Percentiles rank a stretch among this genome's conserved stretches.
Conservation (phyloP, 164 flowering plant genomes). For the Sedum album region DNA sequence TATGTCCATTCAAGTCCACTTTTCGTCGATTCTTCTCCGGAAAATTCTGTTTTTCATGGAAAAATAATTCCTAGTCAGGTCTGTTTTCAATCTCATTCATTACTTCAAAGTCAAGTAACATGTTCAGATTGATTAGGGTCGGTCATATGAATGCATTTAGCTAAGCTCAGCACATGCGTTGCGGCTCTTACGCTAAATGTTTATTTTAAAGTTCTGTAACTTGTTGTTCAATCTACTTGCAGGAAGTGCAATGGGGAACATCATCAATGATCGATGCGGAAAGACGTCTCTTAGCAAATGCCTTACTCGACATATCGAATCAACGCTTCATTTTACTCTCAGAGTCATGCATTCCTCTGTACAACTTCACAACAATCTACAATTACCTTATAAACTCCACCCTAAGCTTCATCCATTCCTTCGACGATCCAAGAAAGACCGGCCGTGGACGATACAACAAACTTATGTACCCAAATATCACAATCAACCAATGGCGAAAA, state of each 20-base stretch:
- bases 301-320: conserved; percentile 43
- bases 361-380: too few relatives aligned
- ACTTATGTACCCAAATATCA: too few relatives aligned
- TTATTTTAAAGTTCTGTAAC: background rate
- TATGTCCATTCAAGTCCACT: conserved; percentile 37
- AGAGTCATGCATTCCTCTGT: conserved; percentile 56
- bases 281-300: conserved; percentile 46
- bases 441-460: too few relatives aligned
- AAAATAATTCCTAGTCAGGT: conserved; percentile 43
- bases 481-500: conserved; percentile 25
- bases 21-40: conserved; percentile 10
- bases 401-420: conserved; percentile 23
- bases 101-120: too few relatives aligned
- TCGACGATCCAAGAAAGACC: too few relatives aligned
- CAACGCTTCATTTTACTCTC: conserved; percentile 44
- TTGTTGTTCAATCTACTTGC: conserved; percentile 8
- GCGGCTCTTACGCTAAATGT: too few relatives aligned
- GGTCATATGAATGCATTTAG: too few relatives aligned
- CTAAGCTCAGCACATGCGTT: too few relatives aligned
- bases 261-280: conserved; percentile 44
- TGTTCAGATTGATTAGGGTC: too few relatives aligned
- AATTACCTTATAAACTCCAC: background rate
- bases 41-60: conserved; percentile 31
- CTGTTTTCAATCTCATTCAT: conserved; percentile 7
- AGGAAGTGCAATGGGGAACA: conserved; percentile 45